Percentiles rank a stretch among this genome's conserved stretches.
phyloP scores from a whole-genome alignment of 495 filamentous ascomycete species.

The Penicillium diatomitis region DNA sequence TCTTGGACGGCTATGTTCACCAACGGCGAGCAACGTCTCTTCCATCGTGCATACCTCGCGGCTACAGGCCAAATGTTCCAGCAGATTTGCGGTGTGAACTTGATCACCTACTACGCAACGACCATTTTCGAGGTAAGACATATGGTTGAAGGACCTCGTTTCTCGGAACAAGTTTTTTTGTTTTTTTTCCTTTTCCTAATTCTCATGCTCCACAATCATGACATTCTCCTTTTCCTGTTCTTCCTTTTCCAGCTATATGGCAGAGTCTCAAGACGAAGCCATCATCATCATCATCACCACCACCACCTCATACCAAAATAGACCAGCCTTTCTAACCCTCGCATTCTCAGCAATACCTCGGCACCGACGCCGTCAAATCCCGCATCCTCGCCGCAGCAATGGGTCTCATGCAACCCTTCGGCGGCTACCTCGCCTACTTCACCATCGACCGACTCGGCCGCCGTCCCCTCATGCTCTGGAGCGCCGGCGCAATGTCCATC shows the following conservation, averaged over 20 bases:
- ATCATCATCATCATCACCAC: too few relatives aligned
- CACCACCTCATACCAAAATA: too few relatives aligned
- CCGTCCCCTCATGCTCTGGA: conserved; percentile 53
- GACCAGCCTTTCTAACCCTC: conserved; percentile 18
- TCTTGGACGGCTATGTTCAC: conserved; percentile 24
- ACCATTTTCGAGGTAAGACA: conserved; percentile 6
- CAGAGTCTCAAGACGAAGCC: too few relatives aligned
- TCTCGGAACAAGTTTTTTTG: too few relatives aligned
- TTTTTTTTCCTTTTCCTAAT: too few relatives aligned
- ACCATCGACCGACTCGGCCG: conserved; percentile 68
- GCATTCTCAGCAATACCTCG: conserved; percentile 41
- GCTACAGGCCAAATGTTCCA: conserved; percentile 23
- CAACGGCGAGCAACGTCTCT: conserved; percentile 25
- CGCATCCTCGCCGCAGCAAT: conserved; percentile 70
- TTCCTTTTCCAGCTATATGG: too few relatives aligned
- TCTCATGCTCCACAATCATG: too few relatives aligned
- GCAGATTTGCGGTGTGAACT: conserved; percentile 18
- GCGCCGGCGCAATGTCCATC: conserved; percentile 45
- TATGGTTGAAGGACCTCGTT: too few relatives aligned
- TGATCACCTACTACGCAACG: conserved; percentile 16
- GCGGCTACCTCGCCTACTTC: conserved; percentile 66
- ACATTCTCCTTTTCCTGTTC: too few relatives aligned
- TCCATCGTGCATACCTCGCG: conserved; percentile 25
- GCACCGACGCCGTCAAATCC: conserved; percentile 63
- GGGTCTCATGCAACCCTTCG: conserved; percentile 66